Evolutionary conservation across 2,329 filamentous ascomycete species (phyloP).

Genomic region (Botrytis byssoidea): DNA sequence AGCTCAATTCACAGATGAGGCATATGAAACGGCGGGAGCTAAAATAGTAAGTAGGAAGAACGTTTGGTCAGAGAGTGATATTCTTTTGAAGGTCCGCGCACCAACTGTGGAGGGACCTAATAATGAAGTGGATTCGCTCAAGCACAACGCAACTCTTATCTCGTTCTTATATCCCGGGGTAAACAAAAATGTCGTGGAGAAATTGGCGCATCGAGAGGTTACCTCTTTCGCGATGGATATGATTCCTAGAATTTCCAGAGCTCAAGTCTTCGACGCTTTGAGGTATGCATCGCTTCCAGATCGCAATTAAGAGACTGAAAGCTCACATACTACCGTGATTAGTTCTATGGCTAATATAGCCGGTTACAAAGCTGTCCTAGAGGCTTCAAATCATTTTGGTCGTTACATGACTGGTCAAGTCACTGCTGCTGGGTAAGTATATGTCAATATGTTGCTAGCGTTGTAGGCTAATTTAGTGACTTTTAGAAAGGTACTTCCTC

Average conservation of each 20-base stretch:
- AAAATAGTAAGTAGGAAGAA: constrained; percentile 66
- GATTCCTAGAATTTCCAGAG: constrained; percentile 84
- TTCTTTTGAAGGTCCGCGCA: constrained; percentile 80
- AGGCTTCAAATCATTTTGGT: constrained; percentile 86
- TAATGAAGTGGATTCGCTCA: constrained; percentile 67
- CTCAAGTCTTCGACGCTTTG: constrained; percentile 83
- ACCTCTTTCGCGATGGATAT: constrained; percentile 90
- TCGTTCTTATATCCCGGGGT: constrained; percentile 82
- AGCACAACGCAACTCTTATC: constrained; percentile 70
- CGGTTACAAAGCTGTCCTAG: constrained; percentile 86
- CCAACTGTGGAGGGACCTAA: constrained; percentile 58
- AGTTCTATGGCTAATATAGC: constrained; percentile 95
- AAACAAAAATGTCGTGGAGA: constrained; percentile 73
- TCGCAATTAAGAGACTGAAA: constrained; percentile 6
- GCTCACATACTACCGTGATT: constrained; percentile 15
- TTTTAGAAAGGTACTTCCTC: constrained; percentile 35
- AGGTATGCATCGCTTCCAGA: constrained; percentile 35
- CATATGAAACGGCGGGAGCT: constrained; percentile 75
- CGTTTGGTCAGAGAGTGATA: constrained; percentile 75
- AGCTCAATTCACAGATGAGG: constrained; percentile 75
- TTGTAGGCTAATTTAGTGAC: constrained; percentile 32
- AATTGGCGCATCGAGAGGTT: constrained; percentile 66
- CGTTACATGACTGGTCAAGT: constrained; percentile 87
- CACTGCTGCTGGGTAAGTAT: constrained; percentile 70
- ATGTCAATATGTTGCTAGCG: background rate